Evolutionary conservation across 148 eudicot genomes (phyloP).

Genomic region (Arbutus unedo): DNA sequence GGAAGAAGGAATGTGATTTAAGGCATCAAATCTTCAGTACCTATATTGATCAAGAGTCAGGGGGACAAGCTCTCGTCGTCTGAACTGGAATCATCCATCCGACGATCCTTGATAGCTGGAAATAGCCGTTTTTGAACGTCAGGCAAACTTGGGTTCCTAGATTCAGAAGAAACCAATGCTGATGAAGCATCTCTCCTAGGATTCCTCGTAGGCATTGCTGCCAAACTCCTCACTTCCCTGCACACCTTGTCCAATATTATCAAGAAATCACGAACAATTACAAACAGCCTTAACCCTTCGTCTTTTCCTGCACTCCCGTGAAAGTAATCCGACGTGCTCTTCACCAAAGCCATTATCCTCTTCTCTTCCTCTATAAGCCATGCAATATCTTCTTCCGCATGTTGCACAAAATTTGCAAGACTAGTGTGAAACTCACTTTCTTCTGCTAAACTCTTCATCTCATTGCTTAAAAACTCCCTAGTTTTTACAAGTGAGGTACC

Average conservation of each 20-base stretch:
- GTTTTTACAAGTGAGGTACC: slow-evolving; percentile 46
- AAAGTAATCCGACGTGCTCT: slow-evolving; percentile 75
- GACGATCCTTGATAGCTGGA: slow-evolving; percentile 47
- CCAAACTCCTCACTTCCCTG: slow-evolving; percentile 38
- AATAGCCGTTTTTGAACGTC: slow-evolving; percentile 42
- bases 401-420: slow-evolving; percentile 43
- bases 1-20: neutral
- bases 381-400: slow-evolving; percentile 47
- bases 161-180: slow-evolving; percentile 26
- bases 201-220: slow-evolving; percentile 20
- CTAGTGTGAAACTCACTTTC: slow-evolving; percentile 41
- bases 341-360: slow-evolving; percentile 59
- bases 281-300: slow-evolving; percentile 72
- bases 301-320: slow-evolving; percentile 73
- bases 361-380: slow-evolving; percentile 62
- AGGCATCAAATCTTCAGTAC: neutral
- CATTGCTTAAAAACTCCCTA: slow-evolving; percentile 47
- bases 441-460: slow-evolving; percentile 41
- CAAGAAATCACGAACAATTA: slow-evolving; percentile 69
- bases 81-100: slow-evolving; percentile 42
- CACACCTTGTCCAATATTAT: slow-evolving; percentile 65
- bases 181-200: slow-evolving; percentile 24
- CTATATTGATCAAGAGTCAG: neutral
- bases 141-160: slow-evolving; percentile 24
- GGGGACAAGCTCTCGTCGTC: slow-evolving; percentile 34